Evolutionary conservation across 1,284 basidiomycete genomes (phyloP), one percentile per base, ranked within the genome.

Genomic region (Trichosporon ovoides): DNA sequence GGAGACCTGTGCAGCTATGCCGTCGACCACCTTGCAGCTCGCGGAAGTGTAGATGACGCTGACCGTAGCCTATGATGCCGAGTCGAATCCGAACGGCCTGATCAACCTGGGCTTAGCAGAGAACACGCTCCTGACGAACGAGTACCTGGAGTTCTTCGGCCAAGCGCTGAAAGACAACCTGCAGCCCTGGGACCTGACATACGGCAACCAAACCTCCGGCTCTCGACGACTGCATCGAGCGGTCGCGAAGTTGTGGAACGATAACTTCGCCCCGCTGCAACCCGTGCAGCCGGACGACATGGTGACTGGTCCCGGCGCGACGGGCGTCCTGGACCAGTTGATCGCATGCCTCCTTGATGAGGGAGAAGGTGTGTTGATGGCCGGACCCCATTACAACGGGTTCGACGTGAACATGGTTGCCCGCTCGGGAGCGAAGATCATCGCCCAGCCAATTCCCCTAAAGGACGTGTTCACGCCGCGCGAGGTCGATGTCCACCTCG

Each of bases 371-470:
- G 63, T 73, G 31, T 54, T 77, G 14, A 60, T 74, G 12, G 69
- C 70, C 7, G 56, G 64, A 3, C 70, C 70, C 6, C 72, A 67
- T 58, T 74, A 74, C 65, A 68, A 72, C 24, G 70, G 70, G 13
- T 75, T 75, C 52, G 65, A 60, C 36, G 60, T 55, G 51, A 36
- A 65, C 64, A 63, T 65, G 61, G 55, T 57, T n/a, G 52, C 54
- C 7, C 56, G 57, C 24, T 52, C 52, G 2, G 31, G 36, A 34
- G 43, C 51, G 37, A 38, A 28, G 33, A 28, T 57, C 35, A 28
- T 52, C 22, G 49, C 63, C 24, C 62, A 64, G 36, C 38, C 40
- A 1, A 52, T 57, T 2, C 53, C 61, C 1, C 48, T 48, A 9
- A 48, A 37, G 7, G 56, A 53, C 3, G 51, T 35, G 16, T 54